phyloP scores from a whole-genome alignment of 1,284 basidiomycete species.

The Malassezia arunalokei region DNA sequence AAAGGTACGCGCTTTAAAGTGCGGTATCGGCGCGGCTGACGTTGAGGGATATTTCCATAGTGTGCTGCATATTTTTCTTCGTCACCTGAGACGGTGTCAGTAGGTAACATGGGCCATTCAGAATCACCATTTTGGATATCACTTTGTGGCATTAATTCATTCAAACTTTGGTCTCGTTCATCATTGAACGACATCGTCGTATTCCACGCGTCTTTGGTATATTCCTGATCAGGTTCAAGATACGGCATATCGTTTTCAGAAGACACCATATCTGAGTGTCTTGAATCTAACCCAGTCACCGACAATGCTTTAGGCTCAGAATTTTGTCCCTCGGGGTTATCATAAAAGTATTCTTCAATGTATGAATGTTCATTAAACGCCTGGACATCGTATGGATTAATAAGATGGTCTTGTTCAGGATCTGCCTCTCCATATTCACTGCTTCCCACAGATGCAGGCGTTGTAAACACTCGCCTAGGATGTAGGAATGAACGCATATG shows the following conservation, averaged over 20 bases:
- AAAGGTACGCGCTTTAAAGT: constrained; percentile 47
- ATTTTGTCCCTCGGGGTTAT: background rate
- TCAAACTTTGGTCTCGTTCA: background rate
- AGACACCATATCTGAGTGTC: background rate
- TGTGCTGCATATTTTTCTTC: background rate
- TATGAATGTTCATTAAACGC: background rate
- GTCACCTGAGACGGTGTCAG: background rate
- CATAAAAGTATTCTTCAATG: constrained; percentile 1
- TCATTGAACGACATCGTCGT: background rate
- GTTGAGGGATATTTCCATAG: constrained; percentile 13
- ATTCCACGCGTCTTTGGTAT: constrained; percentile 4
- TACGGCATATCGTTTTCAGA: constrained; percentile 8
- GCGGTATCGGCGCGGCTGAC: constrained; percentile 39
- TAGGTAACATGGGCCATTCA: background rate
- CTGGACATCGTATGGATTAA: background rate
- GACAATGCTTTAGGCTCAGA: background rate
- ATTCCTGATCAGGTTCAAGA: background rate
- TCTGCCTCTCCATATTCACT: background rate
- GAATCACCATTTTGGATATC: background rate
- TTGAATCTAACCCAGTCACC: background rate
- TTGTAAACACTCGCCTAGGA: constrained; percentile 1
- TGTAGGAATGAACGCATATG: background rate
- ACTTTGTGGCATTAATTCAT: background rate
- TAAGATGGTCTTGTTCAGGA: constrained; percentile 2
- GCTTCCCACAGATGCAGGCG: background rate